Percentiles rank a stretch among this genome's conserved stretches.
Evolutionary conservation across 306 rosid species (phyloP).

Genomic region (Echinosophora koreensis): DNA sequence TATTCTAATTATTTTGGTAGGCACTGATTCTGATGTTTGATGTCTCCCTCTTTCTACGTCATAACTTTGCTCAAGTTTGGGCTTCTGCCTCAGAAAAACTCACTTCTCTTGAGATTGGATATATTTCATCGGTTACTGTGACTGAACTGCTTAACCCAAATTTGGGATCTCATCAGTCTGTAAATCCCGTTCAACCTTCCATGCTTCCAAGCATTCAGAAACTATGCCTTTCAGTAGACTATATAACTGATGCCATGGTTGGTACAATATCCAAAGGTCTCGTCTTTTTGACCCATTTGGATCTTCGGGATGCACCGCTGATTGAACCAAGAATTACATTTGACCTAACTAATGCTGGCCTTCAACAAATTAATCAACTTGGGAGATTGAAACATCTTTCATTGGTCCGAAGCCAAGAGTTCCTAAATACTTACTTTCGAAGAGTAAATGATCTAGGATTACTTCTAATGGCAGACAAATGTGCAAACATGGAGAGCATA

Average conservation of each 20-base stretch:
- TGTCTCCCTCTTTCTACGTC: constrained; percentile 78
- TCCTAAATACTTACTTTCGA: constrained; percentile 67
- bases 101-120: constrained; percentile 86
- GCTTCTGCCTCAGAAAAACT: constrained; percentile 82
- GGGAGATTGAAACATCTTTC: constrained; percentile 87
- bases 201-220: constrained; percentile 81
- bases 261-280: constrained; percentile 77
- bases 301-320: constrained; percentile 90
- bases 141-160: constrained; percentile 85
- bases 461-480: constrained; percentile 92
- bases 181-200: constrained; percentile 57
- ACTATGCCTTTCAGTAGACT: constrained; percentile 85
- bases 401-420: constrained; percentile 87
- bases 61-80: constrained; percentile 80
- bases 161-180: constrained; percentile 58
- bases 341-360: constrained; percentile 90
- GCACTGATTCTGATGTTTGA: constrained; percentile 86
- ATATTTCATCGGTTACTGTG: constrained; percentile 81
- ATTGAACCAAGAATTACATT: constrained; percentile 77
- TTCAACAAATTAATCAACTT: constrained; percentile 85
- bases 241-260: constrained; percentile 88
- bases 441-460: constrained; percentile 91
- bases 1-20: constrained; percentile 54
- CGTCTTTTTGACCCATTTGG: constrained; percentile 74
- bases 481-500: constrained; percentile 85